Percentiles rank a stretch among this genome's conserved stretches.
These are phyloP conservation scores for Collybiopsis luxurians DNA, from an alignment of 768 basidiomycete genomes.

Conservation along the genomic window DNA sequence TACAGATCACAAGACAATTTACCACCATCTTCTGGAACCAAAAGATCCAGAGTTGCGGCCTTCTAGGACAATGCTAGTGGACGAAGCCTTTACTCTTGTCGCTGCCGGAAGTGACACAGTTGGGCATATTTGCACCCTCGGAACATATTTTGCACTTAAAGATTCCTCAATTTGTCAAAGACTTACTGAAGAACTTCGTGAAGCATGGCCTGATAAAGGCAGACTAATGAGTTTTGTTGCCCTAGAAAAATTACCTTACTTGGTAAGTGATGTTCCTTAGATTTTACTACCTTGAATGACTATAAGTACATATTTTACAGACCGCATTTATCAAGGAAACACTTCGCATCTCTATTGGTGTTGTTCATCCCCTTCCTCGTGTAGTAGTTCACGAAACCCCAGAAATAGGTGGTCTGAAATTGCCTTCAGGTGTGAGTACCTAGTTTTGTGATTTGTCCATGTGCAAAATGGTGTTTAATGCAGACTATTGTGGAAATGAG, in stretches of 20 bases:
- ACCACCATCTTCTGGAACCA: slow-evolving; percentile 16
- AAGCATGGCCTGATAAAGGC: slow-evolving; percentile 33
- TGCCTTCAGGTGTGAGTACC: slow-evolving; percentile 42
- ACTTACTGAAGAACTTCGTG: slow-evolving; percentile 30
- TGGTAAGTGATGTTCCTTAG: slow-evolving; percentile 26
- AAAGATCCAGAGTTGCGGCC: background rate
- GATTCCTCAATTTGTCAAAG: slow-evolving; percentile 20
- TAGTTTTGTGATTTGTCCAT: background rate
- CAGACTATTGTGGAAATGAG: slow-evolving; percentile 42
- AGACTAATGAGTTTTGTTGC: slow-evolving; percentile 20
- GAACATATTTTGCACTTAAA: slow-evolving; percentile 33
- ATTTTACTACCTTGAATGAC: background rate
- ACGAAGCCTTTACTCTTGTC: slow-evolving; percentile 36
- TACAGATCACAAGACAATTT: slow-evolving; percentile 17
- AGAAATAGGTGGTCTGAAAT: slow-evolving; percentile 28
- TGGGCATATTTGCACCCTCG: slow-evolving; percentile 35
- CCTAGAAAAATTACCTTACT: slow-evolving; percentile 40
- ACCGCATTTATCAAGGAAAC: slow-evolving; percentile 47
- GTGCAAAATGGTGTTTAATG: background rate
- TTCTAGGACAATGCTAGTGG: slow-evolving; percentile 16
- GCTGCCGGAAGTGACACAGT: slow-evolving; percentile 37
- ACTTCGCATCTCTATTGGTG: slow-evolving; percentile 37
- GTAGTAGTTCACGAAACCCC: slow-evolving; percentile 33
- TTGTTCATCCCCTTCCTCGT: slow-evolving; percentile 35
- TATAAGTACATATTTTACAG: slow-evolving; percentile 18